A percentile compares a stretch with the other conserved stretches of the same genome.
Conservation (phyloP, 805 yeast genomes). For the Saturnispora serradocipensis region DNA sequence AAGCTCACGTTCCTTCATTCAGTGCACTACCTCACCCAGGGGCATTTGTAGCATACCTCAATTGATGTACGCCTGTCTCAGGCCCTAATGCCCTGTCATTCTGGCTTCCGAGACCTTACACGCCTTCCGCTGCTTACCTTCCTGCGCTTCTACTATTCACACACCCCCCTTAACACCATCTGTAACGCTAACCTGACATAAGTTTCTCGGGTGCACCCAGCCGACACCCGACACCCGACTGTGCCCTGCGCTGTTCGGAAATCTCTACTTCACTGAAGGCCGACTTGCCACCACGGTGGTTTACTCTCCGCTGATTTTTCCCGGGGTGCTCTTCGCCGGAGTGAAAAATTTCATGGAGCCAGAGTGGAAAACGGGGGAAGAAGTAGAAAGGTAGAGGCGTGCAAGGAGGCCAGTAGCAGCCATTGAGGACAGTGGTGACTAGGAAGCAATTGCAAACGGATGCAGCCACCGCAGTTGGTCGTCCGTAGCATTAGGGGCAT, state of each 20-base stretch:
- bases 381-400: background rate
- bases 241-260: background rate
- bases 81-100: too few relatives aligned
- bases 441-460: background rate
- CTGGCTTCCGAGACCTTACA: too few relatives aligned
- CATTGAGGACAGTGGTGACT: background rate
- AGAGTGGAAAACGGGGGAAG: background rate
- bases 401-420: background rate
- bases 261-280: background rate
- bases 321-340: constrained; percentile 6
- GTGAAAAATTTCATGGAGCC: background rate
- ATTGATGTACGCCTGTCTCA: too few relatives aligned
- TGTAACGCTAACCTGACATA: too few relatives aligned
- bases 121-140: too few relatives aligned
- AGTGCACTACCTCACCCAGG: too few relatives aligned
- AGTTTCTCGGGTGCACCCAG: too few relatives aligned
- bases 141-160: too few relatives aligned
- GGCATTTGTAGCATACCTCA: too few relatives aligned
- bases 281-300: background rate
- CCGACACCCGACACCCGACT: background rate
- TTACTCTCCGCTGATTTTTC: background rate
- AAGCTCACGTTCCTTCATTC: too few relatives aligned
- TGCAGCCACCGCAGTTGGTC: background rate
- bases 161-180: too few relatives aligned
- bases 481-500: background rate